Percentiles rank a stretch among this genome's conserved stretches.
Evolutionary conservation across 169 alveolate species (phyloP).

Genomic region (Plasmodium chabaudi): DNA sequence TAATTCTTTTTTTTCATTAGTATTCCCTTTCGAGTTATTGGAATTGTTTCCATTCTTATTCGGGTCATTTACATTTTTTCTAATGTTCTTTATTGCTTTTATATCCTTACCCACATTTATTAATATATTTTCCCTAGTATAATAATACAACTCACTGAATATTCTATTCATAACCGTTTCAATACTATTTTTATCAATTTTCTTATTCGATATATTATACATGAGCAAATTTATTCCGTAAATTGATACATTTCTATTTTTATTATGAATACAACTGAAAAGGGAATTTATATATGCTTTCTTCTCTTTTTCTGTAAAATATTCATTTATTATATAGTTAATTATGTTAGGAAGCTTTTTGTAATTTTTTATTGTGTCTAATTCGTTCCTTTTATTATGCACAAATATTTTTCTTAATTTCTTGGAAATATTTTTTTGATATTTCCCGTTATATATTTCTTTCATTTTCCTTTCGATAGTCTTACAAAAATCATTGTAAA

Average conservation of each 20-base stretch:
- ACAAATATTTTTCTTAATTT: too few relatives aligned
- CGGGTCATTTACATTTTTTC: background rate
- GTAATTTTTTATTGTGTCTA: too few relatives aligned
- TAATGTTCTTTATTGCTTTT: background rate
- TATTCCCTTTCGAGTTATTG: background rate
- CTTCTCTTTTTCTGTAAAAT: slow-evolving; percentile 33
- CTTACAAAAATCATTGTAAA: slow-evolving; percentile 17
- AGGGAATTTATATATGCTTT: slow-evolving; percentile 35
- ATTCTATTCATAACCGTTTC: slow-evolving; percentile 46
- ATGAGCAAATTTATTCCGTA: slow-evolving; percentile 52
- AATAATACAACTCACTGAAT: slow-evolving; percentile 49
- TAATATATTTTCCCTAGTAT: slow-evolving; percentile 44
- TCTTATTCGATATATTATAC: slow-evolving; percentile 19
- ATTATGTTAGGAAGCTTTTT: background rate
- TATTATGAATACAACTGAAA: slow-evolving; percentile 60
- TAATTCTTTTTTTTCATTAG: background rate
- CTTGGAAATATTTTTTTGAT: slow-evolving; percentile 12
- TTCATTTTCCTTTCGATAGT: slow-evolving; percentile 1
- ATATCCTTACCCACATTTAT: background rate
- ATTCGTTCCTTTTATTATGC: too few relatives aligned
- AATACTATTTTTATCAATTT: slow-evolving; percentile 7
- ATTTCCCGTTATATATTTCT: slow-evolving; percentile 27
- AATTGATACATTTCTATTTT: slow-evolving; percentile 31
- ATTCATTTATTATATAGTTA: slow-evolving; percentile 20
- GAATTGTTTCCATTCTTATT: background rate